A percentile compares a stretch with the other conserved stretches of the same genome.
Evolutionary conservation across 495 filamentous ascomycete genomes (phyloP).

Genomic region (Parmelia sp.): DNA sequence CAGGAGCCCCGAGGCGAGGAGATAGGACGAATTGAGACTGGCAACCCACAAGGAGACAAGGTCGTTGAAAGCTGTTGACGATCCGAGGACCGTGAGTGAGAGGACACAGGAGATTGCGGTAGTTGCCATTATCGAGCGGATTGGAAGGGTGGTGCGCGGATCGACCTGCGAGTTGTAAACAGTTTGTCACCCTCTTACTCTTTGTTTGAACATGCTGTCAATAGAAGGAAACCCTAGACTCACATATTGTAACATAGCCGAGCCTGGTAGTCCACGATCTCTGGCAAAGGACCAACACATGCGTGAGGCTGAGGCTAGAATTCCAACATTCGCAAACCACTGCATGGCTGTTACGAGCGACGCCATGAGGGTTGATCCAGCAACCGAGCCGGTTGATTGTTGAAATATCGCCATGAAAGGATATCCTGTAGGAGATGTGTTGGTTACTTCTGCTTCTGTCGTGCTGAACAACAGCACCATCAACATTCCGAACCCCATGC

Average conservation of each 20-base stretch:
- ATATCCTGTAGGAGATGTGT: constrained; percentile 30
- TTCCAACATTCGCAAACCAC: too few species aligned
- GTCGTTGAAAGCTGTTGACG: constrained; percentile 42
- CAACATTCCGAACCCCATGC: constrained; percentile 38
- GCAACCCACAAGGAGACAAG: constrained; percentile 37
- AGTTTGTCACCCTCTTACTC: too few species aligned
- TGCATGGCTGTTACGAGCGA: too few species aligned
- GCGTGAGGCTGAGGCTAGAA: too few species aligned
- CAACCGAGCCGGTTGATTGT: constrained; percentile 27
- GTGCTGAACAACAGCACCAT: constrained; percentile 37
- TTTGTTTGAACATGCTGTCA: too few species aligned
- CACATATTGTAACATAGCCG: too few species aligned
- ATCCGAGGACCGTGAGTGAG: constrained; percentile 45
- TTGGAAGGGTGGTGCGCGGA: not conserved
- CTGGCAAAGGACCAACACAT: too few species aligned
- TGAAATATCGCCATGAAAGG: constrained; percentile 34
- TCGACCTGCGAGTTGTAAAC: constrained; percentile 6
- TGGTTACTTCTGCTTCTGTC: constrained; percentile 32
- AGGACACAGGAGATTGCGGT: constrained; percentile 13
- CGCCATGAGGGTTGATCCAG: constrained; percentile 30
- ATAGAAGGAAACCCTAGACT: too few species aligned
- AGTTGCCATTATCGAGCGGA: not conserved
- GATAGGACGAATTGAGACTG: not conserved
- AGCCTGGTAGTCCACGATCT: too few species aligned
- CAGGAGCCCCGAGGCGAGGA: not conserved